Evolutionary conservation across 208 protist genomes (phyloP).

Genomic region (Acanthamoeba culbertsoni): DNA sequence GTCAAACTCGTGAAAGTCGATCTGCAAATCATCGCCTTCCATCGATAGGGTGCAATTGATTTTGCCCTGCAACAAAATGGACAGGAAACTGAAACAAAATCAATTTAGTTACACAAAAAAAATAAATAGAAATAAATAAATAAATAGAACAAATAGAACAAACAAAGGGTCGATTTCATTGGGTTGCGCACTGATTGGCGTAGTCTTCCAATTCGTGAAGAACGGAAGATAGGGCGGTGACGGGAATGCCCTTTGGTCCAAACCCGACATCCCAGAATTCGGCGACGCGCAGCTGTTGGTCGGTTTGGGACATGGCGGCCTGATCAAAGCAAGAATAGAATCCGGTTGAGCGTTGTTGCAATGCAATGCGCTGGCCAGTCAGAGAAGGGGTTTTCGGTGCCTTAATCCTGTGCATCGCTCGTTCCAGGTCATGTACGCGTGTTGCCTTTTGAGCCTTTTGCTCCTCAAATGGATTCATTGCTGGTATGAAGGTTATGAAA

Average conservation of each 20-base stretch:
- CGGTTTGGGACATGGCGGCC: not conserved
- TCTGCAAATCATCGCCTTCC: constrained; percentile 56
- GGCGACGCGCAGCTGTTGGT: not conserved
- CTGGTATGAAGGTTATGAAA: no score
- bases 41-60: constrained; percentile 58
- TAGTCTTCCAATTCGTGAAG: constrained; percentile 65
- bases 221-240: constrained; percentile 23
- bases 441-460: not conserved
- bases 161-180: no score
- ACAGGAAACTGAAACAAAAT: not conserved
- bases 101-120: not conserved
- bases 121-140: not conserved
- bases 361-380: not conserved
- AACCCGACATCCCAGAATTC: constrained; percentile 70
- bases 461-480: constrained; percentile 32
- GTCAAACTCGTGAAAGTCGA: constrained; percentile 64
- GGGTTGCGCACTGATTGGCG: constrained; percentile 68
- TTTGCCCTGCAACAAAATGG: constrained; percentile 51
- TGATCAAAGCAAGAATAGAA: not conserved
- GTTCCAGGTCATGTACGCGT: not conserved
- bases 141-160: not conserved
- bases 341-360: no score
- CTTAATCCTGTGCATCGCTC: not conserved
- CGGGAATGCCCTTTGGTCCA: constrained; percentile 53
- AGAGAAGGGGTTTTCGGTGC: not conserved